These are phyloP conservation scores for Arachnomyces sp. DNA, from an alignment of 2,329 filamentous ascomycete genomes.

Conservation along the genomic window DNA sequence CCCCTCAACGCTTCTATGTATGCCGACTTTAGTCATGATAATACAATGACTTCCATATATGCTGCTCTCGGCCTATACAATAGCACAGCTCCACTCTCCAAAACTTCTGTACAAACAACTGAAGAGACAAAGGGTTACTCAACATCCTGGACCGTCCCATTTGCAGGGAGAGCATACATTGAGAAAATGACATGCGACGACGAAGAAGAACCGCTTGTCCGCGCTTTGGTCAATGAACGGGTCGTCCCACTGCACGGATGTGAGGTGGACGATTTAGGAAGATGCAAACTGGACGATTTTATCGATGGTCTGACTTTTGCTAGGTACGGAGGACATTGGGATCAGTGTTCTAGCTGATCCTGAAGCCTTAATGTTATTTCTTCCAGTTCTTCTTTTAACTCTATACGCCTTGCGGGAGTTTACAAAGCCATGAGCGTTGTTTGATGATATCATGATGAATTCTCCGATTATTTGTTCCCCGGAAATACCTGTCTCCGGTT, in stretches of 20 bases:
- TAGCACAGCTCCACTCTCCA: conserved; percentile 48
- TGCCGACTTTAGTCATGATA: conserved; percentile 89
- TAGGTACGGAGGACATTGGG: conserved; percentile 64
- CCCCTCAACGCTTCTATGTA: conserved; percentile 64
- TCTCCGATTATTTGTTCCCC: too few relatives aligned
- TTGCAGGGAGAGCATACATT: conserved; percentile 72
- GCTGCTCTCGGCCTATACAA: conserved; percentile 74
- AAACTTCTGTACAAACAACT: conserved; percentile 42
- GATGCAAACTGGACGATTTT: conserved; percentile 63
- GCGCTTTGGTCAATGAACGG: conserved; percentile 75
- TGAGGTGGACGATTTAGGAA: conserved; percentile 59
- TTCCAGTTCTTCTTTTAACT: neutral
- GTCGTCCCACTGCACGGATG: conserved; percentile 68
- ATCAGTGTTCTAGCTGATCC: conserved; percentile 45
- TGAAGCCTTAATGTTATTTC: neutral
- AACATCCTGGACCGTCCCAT: conserved; percentile 72
- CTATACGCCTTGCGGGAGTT: neutral
- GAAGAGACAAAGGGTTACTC: conserved; percentile 59
- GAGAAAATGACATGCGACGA: conserved; percentile 70
- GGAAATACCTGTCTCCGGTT: too few relatives aligned
- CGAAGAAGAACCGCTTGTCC: conserved; percentile 59
- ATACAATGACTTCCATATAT: conserved; percentile 71
- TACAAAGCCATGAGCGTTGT: too few relatives aligned
- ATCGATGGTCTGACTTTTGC: conserved; percentile 71
- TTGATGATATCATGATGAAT: too few relatives aligned